These are phyloP conservation scores for Prunella vulgaris DNA, from an alignment of 257 asterid species.

Conservation along the genomic window DNA sequence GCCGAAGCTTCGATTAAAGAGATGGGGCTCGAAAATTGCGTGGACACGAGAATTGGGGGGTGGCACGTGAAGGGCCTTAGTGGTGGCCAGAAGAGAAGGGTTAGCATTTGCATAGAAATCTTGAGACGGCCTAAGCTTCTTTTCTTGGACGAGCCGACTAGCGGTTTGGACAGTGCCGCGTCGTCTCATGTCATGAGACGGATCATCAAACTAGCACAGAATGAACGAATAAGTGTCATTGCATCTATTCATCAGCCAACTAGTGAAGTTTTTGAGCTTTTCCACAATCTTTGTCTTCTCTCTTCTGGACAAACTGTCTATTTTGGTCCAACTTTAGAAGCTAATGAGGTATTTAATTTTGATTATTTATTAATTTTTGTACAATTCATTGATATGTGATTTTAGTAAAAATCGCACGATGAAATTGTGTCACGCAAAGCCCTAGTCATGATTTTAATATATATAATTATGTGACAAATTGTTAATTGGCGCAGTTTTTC, in stretches of 20 bases:
- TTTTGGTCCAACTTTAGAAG: slow-evolving; percentile 38
- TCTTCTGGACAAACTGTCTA: slow-evolving; percentile 41
- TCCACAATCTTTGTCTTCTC: slow-evolving; percentile 46
- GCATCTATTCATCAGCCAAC: slow-evolving; percentile 57
- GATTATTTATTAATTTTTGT: too few species aligned
- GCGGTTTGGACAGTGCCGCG: slow-evolving; percentile 57
- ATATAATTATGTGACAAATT: too few species aligned
- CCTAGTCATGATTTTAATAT: too few species aligned
- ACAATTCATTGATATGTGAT: too few species aligned
- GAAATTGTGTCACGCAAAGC: too few species aligned
- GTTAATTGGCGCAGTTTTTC: too few species aligned
- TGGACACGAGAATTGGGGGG: slow-evolving; percentile 44
- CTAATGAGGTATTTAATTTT: too few species aligned
- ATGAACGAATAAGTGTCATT: slow-evolving; percentile 30
- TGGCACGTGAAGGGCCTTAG: slow-evolving; percentile 48
- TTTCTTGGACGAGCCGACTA: slow-evolving; percentile 55
- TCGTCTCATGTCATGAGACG: slow-evolving; percentile 45
- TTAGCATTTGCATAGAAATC: slow-evolving; percentile 47
- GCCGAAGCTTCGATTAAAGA: slow-evolving; percentile 41
- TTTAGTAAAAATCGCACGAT: too few species aligned
- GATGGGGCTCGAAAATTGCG: slow-evolving; percentile 48
- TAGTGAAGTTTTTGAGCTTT: slow-evolving; percentile 42
- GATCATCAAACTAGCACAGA: slow-evolving; percentile 29
- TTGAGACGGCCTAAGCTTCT: slow-evolving; percentile 46
- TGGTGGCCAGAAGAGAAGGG: slow-evolving; percentile 54